These are phyloP conservation scores for Penicillium sp. DNA, from an alignment of 2,329 filamentous ascomycete genomes.

Conservation along the genomic window DNA sequence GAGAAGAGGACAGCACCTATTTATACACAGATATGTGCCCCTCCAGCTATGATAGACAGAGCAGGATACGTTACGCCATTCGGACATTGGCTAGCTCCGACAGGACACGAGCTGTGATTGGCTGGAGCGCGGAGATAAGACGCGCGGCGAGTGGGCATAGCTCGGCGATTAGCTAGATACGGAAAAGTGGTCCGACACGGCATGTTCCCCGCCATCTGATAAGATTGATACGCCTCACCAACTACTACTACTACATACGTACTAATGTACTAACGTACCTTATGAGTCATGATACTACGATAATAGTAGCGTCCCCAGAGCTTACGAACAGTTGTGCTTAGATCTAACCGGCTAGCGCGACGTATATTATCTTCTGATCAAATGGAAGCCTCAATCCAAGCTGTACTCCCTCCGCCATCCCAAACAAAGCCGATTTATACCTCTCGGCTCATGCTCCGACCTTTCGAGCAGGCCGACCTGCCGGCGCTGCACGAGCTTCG, in stretches of 20 bases:
- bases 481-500: background rate
- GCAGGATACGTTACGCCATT: too few species aligned
- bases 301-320: too few species aligned
- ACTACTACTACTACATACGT: too few species aligned
- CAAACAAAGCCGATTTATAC: conserved; percentile 2
- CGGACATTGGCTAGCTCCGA: background rate
- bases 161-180: conserved; percentile 2
- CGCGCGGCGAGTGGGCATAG: background rate
- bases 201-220: conserved; percentile 2
- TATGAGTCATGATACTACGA: too few species aligned
- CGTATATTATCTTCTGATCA: too few species aligned
- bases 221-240: conserved; percentile 1
- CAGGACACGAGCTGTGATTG: background rate
- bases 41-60: too few species aligned
- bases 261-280: too few species aligned
- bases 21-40: background rate
- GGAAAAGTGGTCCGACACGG: background rate
- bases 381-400: background rate
- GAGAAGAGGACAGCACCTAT: background rate
- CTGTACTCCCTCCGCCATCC: background rate
- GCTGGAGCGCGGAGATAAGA: background rate
- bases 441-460: background rate
- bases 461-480: background rate
- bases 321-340: too few species aligned
- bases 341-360: too few species aligned